phyloP scores from a whole-genome alignment of 1,284 basidiomycete species.

The Caloboletus inedulis region DNA sequence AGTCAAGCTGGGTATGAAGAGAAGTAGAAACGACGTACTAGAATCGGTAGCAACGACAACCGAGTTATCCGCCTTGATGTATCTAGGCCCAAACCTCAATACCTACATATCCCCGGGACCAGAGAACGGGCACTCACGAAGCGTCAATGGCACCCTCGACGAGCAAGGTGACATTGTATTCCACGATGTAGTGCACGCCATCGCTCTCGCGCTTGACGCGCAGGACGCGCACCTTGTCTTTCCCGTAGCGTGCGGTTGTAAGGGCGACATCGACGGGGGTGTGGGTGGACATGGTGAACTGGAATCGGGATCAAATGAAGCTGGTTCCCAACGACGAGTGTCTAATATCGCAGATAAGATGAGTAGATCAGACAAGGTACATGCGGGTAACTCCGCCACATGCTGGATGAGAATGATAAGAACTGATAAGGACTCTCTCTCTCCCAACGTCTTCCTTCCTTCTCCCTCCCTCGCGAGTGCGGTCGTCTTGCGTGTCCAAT shows the following conservation, averaged over 20 bases:
- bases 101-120: not conserved
- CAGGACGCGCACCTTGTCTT: slow-evolving; percentile 82
- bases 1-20: not conserved
- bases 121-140: slow-evolving; percentile 44
- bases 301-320: not conserved
- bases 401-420: not conserved
- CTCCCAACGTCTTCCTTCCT: not conserved
- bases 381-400: not conserved
- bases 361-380: not conserved
- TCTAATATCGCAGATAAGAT: not conserved
- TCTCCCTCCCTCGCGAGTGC: not conserved
- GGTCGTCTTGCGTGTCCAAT: not conserved
- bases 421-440: not conserved
- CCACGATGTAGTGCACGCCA: slow-evolving; percentile 67
- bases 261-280: slow-evolving; percentile 29
- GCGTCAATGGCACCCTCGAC: slow-evolving; percentile 78
- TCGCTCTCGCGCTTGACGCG: slow-evolving; percentile 73
- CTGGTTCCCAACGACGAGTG: not conserved
- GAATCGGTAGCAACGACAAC: slow-evolving; percentile 87
- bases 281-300: slow-evolving; percentile 12
- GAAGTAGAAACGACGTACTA: slow-evolving; percentile 45
- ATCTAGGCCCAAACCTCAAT: too few relatives aligned
- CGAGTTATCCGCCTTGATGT: slow-evolving; percentile 81
- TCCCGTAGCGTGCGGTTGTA: slow-evolving; percentile 70
- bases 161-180: slow-evolving; percentile 76